A percentile compares a stretch with the other conserved stretches of the same genome.
phyloP scores from a whole-genome alignment of 2,329 filamentous ascomycete genomes.

The Neofusicoccum sp. region DNA sequence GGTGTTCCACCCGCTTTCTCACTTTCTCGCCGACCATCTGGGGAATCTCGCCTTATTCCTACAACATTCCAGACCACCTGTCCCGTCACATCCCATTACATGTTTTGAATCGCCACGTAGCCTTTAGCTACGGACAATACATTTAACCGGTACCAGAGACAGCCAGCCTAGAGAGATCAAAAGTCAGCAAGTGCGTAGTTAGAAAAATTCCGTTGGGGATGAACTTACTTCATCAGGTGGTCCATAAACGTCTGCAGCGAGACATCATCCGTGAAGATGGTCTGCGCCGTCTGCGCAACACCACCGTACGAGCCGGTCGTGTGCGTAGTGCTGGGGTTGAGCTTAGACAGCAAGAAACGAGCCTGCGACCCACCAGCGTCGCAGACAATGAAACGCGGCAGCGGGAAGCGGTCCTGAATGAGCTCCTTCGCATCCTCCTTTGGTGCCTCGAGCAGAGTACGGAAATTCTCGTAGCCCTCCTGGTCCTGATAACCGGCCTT shows the following conservation, averaged over 20 bases:
- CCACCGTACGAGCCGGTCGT: slow-evolving; percentile 90
- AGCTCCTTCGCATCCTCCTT: slow-evolving; percentile 97
- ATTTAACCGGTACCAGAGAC: slow-evolving; percentile 17
- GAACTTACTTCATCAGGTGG: slow-evolving; percentile 82
- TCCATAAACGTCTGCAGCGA: slow-evolving; percentile 99
- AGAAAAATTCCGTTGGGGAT: not conserved
- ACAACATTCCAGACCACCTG: not conserved
- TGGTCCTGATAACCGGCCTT: slow-evolving; percentile 98
- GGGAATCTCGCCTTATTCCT: not conserved
- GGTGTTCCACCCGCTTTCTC: not conserved
- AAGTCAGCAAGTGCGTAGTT: not conserved
- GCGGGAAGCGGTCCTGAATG: slow-evolving; percentile 95
- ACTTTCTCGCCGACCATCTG: not conserved
- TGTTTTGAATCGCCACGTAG: not conserved
- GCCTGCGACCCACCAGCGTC: slow-evolving; percentile 98
- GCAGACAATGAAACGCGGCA: slow-evolving; percentile 97
- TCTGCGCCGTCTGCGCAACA: slow-evolving; percentile 86
- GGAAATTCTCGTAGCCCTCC: slow-evolving; percentile 97
- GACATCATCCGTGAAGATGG: slow-evolving; percentile 98
- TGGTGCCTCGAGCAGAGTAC: slow-evolving; percentile 79
- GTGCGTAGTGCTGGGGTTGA: slow-evolving; percentile 96
- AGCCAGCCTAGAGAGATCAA: slow-evolving; percentile 14
- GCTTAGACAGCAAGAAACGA: slow-evolving; percentile 92
- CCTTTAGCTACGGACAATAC: not conserved
- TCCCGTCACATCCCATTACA: not conserved